Percentiles rank a stretch among this genome's conserved stretches.
phyloP scores from a whole-genome alignment of 768 basidiomycete species.

The Calocybe indica region DNA sequence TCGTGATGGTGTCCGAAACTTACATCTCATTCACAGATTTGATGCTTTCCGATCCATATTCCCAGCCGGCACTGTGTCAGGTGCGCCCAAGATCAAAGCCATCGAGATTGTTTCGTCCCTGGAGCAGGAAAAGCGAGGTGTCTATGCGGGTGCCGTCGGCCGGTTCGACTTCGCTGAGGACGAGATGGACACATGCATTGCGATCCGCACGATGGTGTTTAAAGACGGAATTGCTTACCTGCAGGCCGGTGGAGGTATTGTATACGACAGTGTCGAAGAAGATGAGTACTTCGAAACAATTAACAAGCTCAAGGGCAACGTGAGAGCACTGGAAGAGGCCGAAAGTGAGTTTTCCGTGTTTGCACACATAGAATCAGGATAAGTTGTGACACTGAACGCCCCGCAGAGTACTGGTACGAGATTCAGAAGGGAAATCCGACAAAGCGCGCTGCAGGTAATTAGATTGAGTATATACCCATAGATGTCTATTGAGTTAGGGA shows the following conservation, averaged over 20 bases:
- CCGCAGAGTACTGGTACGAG: slow-evolving; percentile 64
- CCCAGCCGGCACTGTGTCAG: slow-evolving; percentile 97
- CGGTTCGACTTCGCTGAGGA: slow-evolving; percentile 94
- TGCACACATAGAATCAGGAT: background rate
- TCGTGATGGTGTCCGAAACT: slow-evolving; percentile 1
- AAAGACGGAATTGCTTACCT: slow-evolving; percentile 89
- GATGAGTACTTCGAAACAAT: slow-evolving; percentile 97
- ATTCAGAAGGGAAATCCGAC: slow-evolving; percentile 43
- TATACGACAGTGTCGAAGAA: slow-evolving; percentile 93
- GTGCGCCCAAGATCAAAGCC: slow-evolving; percentile 98
- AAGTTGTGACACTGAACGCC: slow-evolving; percentile 11
- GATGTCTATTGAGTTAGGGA: slow-evolving; percentile 4
- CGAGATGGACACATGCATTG: slow-evolving; percentile 98
- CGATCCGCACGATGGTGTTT: slow-evolving; percentile 96
- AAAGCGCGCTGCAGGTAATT: slow-evolving; percentile 8
- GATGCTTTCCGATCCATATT: slow-evolving; percentile 99
- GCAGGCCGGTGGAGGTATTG: slow-evolving; percentile 96
- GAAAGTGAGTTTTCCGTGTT: slow-evolving; percentile 59
- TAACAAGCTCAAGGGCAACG: slow-evolving; percentile 88
- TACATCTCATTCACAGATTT: slow-evolving; percentile 47
- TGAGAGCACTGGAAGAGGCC: slow-evolving; percentile 77
- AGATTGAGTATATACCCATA: slow-evolving; percentile 7
- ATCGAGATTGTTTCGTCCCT: slow-evolving; percentile 86
- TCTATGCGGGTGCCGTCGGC: slow-evolving; percentile 98
- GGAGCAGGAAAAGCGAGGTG: slow-evolving; percentile 85